Conservation (phyloP, 257 asterid species). For the Solanum virginianum region DNA sequence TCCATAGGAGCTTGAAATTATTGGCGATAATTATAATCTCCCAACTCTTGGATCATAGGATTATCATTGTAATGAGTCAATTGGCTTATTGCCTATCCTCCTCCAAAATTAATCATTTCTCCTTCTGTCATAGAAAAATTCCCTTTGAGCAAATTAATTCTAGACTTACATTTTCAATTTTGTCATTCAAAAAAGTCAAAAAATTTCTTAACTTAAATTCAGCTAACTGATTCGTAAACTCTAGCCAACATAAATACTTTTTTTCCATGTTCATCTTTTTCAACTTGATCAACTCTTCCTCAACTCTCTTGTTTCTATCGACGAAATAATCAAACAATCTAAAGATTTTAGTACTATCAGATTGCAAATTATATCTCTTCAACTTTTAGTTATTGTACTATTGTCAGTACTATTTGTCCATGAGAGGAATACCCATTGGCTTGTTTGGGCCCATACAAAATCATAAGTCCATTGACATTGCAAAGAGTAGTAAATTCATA, state of each 20-base stretch:
- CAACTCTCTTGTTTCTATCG: constrained; percentile 27
- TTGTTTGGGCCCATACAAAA: constrained; percentile 42
- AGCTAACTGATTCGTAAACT: not conserved
- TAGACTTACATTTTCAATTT: not conserved
- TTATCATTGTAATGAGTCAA: not conserved
- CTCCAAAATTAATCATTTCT: not conserved
- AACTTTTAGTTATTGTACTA: too few species aligned
- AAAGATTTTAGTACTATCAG: too few species aligned
- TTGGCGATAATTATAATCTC: not conserved
- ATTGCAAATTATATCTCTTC: too few species aligned
- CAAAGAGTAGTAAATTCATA: constrained; percentile 63
- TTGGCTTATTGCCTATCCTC: not conserved
- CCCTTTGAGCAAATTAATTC: not conserved
- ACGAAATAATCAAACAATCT: too few species aligned
- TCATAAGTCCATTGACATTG: constrained; percentile 52
- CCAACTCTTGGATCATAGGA: not conserved
- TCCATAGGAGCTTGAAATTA: not conserved
- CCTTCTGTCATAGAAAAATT: not conserved
- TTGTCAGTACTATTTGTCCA: too few species aligned
- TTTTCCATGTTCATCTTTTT: constrained; percentile 28
- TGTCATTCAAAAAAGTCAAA: constrained; percentile 5
- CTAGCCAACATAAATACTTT: constrained; percentile 24
- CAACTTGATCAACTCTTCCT: constrained; percentile 34
- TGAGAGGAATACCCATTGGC: too few species aligned
- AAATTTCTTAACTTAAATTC: constrained; percentile 29